These are phyloP conservation scores for Exsudoporus floridanus DNA, from an alignment of 1,284 basidiomycete species.

Conservation along the genomic window DNA sequence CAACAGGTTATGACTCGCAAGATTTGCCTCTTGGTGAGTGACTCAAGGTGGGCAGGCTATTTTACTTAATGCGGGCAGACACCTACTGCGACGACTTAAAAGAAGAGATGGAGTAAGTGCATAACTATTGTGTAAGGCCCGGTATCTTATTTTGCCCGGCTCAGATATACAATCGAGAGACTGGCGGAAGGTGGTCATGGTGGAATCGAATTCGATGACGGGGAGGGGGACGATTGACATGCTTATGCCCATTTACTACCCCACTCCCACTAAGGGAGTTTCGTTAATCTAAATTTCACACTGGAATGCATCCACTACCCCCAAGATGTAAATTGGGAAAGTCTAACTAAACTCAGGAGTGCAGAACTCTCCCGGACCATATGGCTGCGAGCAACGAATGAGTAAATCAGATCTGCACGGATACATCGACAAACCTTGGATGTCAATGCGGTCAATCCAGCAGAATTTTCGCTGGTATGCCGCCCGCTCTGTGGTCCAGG, in stretches of 20 bases:
- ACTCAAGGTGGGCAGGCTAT: conserved; percentile 1
- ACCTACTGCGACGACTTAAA: conserved; percentile 82
- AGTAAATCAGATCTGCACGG: conserved; percentile 6
- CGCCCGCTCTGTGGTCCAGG: conserved; percentile 90
- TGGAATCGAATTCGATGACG: conserved; percentile 64
- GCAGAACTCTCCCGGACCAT: conserved; percentile 91
- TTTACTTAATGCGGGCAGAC: conserved; percentile 45
- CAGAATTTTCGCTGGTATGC: conserved; percentile 87
- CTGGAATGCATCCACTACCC: neutral
- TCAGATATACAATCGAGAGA: conserved; percentile 73
- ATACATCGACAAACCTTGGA: conserved; percentile 59
- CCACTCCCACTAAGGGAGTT: neutral
- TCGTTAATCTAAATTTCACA: neutral
- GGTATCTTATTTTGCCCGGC: conserved; percentile 8
- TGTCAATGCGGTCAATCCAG: conserved; percentile 82
- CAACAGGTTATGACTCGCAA: conserved; percentile 54
- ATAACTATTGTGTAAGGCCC: neutral
- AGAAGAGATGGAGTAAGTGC: conserved; percentile 71
- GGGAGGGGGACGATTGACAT: conserved; percentile 69
- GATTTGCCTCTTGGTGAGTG: conserved; percentile 68
- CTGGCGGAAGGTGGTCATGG: conserved; percentile 77
- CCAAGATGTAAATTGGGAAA: neutral
- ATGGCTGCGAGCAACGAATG: conserved; percentile 61
- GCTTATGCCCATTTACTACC: neutral
- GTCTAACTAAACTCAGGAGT: conserved; percentile 81